These are phyloP conservation scores for Backusella tuberculispora DNA, from an alignment of 192 early-diverging fungal species.

Conservation along the genomic window DNA sequence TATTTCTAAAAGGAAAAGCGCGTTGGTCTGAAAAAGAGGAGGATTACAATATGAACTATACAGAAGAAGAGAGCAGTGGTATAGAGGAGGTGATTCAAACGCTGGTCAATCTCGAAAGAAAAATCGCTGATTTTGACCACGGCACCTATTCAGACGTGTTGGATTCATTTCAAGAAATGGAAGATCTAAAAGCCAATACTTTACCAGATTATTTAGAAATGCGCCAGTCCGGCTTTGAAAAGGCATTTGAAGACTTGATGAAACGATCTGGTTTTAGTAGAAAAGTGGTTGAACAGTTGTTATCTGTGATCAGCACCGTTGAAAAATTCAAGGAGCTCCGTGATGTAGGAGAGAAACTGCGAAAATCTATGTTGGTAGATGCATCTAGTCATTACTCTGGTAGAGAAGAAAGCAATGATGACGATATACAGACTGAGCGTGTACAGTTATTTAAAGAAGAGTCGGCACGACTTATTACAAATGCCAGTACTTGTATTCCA, in stretches of 20 bases:
- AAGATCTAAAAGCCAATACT: not conserved
- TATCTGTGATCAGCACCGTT: constrained; percentile 36
- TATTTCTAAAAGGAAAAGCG: constrained; percentile 31
- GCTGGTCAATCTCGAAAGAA: constrained; percentile 23
- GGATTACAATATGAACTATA: not conserved
- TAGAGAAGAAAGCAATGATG: not conserved
- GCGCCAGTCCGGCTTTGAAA: constrained; percentile 43
- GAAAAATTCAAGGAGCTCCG: constrained; percentile 29
- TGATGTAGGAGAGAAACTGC: constrained; percentile 28
- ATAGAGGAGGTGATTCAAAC: constrained; percentile 24
- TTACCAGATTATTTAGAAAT: constrained; percentile 38
- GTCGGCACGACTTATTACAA: constrained; percentile 24
- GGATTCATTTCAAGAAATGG: constrained; percentile 36
- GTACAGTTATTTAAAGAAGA: constrained; percentile 27
- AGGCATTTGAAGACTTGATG: constrained; percentile 32
- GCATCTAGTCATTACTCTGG: not conserved
- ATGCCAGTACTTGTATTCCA: constrained; percentile 18
- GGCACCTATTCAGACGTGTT: constrained; percentile 23
- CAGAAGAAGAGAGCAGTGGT: not conserved
- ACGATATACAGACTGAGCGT: constrained; percentile 25
- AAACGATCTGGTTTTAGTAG: constrained; percentile 30
- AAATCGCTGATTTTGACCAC: constrained; percentile 32
- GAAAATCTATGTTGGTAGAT: constrained; percentile 20
- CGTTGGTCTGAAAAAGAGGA: constrained; percentile 29
- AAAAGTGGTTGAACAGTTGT: constrained; percentile 37